Evolutionary conservation across 192 early-diverging fungal species (phyloP), one percentile per base, ranked within the genome.

Genomic region (Podila clonocystis): DNA sequence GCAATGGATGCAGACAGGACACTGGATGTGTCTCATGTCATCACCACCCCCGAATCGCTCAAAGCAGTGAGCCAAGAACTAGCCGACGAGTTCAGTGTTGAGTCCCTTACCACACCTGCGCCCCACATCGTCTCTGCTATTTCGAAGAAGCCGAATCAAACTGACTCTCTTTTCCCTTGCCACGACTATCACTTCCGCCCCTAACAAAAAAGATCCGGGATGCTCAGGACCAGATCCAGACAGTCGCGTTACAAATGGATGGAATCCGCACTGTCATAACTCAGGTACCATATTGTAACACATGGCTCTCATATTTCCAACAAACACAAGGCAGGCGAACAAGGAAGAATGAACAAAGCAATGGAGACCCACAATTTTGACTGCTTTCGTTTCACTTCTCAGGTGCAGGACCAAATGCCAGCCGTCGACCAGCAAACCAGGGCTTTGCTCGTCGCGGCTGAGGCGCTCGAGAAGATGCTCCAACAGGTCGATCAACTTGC

Each of bases 191-290:
- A 45, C 13, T 12, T 17, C 8, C 15, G 15, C 4, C 7, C 38
- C 2, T 12, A 9, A 34, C 36, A 29, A 59, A 31, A 9, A 12
- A 76, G 74, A 63, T 80, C 20, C 66, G 50, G 34, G 71, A 69
- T 12, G 64, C 63, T 8, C 70, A 73, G 28, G 62, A 50, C 13
- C 77, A 80, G 50, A 80, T 80, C 33, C 77, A 80, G 33, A 80
- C 77, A 11, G 77, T 80, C 7, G 77, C 77, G 29, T 67, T 80
- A 8, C 77, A 80, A 28, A 73, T 80, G 71, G 77, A 80, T 20
- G 70, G 67, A 2, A 58, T 73, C 34, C 33, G 77, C 33, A 73
- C 61, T 20, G 65, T 68, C 24, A 29, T 73, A 7, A 26, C 57
- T n/a, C 66, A 80, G 67, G 77, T 80, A 73, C 29, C 0, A 9